Conservation (phyloP, 441 rosid species). For the Isatis lusitanica region DNA sequence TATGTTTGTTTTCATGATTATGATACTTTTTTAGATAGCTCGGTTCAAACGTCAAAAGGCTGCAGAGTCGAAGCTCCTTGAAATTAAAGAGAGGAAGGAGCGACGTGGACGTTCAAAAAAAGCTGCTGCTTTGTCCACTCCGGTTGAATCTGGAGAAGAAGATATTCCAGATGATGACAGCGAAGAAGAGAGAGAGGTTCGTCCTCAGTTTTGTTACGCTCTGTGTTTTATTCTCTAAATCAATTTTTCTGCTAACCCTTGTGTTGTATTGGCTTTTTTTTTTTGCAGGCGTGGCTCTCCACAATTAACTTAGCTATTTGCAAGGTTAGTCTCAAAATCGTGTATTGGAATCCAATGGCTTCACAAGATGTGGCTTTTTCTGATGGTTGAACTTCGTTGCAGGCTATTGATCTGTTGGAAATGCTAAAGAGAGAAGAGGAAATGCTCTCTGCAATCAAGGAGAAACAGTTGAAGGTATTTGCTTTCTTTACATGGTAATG, state of each 20-base stretch:
- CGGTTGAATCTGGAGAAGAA: conserved; percentile 84
- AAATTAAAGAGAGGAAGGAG: conserved; percentile 86
- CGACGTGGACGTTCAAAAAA: conserved; percentile 72
- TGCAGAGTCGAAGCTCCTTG: conserved; percentile 77
- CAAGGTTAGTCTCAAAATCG: conserved; percentile 58
- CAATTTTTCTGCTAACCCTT: background rate
- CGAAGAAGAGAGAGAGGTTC: conserved; percentile 96
- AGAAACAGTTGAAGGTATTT: conserved; percentile 64
- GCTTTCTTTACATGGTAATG: background rate
- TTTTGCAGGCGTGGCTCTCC: conserved; percentile 83
- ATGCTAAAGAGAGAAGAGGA: conserved; percentile 86
- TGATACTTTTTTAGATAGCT: conserved; percentile 55
- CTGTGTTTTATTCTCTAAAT: background rate
- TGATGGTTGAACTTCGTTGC: conserved; percentile 23
- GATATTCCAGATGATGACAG: conserved; percentile 78
- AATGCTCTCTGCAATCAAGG: conserved; percentile 83
- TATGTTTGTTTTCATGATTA: background rate
- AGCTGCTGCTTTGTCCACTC: conserved; percentile 80
- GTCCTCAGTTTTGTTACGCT: conserved; percentile 9
- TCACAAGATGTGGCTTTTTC: conserved; percentile 13
- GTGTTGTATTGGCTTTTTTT: background rate
- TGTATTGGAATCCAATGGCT: background rate
- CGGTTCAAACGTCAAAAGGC: conserved; percentile 82
- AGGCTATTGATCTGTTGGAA: conserved; percentile 85
- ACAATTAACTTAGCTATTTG: conserved; percentile 65